Evolutionary conservation across 2,329 filamentous ascomycete species (phyloP).

Genomic region (Leptosphaerulina australis): DNA sequence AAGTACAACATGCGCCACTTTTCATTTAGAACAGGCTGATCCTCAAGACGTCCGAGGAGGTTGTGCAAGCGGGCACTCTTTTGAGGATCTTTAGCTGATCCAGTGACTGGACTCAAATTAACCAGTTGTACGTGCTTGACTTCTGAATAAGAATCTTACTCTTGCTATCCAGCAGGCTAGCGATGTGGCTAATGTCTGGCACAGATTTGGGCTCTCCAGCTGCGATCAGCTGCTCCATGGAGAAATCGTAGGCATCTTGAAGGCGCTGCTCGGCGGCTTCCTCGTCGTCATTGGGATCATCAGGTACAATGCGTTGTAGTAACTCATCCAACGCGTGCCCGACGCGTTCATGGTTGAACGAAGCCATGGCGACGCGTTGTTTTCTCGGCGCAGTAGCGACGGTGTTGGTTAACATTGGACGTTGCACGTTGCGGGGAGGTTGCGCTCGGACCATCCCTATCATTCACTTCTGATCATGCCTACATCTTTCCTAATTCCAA

Average conservation of each 20-base stretch:
- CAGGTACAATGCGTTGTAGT: conserved; percentile 74
- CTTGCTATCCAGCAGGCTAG: conserved; percentile 88
- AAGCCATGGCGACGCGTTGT: conserved; percentile 42
- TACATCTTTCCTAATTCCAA: too few species aligned
- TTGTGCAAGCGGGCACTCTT: conserved; percentile 82
- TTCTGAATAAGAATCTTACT: conserved; percentile 38
- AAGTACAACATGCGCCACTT: conserved; percentile 98
- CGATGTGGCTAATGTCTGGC: conserved; percentile 86
- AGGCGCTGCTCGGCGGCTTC: conserved; percentile 71
- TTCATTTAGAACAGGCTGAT: conserved; percentile 88
- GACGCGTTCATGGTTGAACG: conserved; percentile 64
- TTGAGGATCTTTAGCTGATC: conserved; percentile 73
- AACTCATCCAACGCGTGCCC: conserved; percentile 79
- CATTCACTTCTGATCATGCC: conserved; percentile 2
- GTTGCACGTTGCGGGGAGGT: conserved; percentile 13
- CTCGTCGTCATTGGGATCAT: conserved; percentile 69
- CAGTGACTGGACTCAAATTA: conserved; percentile 61
- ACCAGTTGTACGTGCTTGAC: neutral
- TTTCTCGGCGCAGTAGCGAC: conserved; percentile 2
- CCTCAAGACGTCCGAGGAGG: conserved; percentile 84
- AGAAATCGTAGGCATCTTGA: conserved; percentile 63
- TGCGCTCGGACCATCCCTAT: neutral
- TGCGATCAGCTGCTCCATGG: conserved; percentile 53
- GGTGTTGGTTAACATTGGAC: conserved; percentile 11
- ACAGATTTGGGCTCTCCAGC: conserved; percentile 61